Percentiles rank a stretch among this genome's conserved stretches.
Conservation (phyloP, 2,329 filamentous ascomycete genomes). For the Apiospora kogelbergensis region DNA sequence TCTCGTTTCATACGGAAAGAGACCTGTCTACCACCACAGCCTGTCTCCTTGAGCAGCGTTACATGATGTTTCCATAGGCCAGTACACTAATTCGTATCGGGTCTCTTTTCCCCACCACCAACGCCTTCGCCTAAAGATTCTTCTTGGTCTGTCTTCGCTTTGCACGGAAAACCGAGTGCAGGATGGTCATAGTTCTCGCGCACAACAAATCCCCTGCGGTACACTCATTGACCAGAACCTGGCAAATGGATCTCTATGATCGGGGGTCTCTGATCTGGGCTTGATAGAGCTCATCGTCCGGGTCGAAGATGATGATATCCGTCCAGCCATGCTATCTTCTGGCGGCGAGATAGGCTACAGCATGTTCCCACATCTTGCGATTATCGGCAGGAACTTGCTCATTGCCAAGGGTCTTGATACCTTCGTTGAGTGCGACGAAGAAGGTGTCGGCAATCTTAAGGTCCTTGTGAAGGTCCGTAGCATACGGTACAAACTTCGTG, state of each 20-base stretch:
- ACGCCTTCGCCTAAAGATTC: constrained; percentile 6
- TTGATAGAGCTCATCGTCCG: neutral
- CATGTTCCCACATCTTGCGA: constrained; percentile 54
- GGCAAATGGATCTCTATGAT: neutral
- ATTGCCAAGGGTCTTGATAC: constrained; percentile 53
- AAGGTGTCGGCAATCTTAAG: constrained; percentile 57
- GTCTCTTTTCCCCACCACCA: neutral
- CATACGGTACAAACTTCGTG: constrained; percentile 55
- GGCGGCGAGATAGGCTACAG: constrained; percentile 51
- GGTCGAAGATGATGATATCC: neutral
- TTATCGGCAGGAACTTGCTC: constrained; percentile 47
- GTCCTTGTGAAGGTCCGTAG: constrained; percentile 59
- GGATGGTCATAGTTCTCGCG: neutral
- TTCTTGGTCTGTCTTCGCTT: neutral
- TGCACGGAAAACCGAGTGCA: neutral
- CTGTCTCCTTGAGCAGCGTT: neutral
- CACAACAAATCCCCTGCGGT: neutral
- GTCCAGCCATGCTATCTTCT: constrained; percentile 23
- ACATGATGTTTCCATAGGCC: neutral
- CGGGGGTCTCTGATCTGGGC: neutral
- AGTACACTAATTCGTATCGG: neutral
- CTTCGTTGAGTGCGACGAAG: constrained; percentile 56
- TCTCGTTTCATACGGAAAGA: neutral
- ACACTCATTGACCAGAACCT: neutral
- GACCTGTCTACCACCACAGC: neutral